Evolutionary conservation across 192 early-diverging fungal genomes (phyloP), one percentile per base, ranked within the genome.

Genomic region (Chytriomyces confervae): DNA sequence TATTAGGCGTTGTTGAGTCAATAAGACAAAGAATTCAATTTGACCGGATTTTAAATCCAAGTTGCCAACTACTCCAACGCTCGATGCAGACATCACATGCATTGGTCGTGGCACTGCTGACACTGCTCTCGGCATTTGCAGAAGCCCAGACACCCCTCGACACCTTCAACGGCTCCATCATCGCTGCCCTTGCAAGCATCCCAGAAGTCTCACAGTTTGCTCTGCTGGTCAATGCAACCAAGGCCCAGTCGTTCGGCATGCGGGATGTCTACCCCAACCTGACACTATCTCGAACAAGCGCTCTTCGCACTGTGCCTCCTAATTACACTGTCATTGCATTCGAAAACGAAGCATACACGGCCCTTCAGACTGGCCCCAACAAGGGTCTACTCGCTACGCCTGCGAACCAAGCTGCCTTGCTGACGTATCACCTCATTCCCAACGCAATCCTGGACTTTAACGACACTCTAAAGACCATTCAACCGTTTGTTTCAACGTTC

Each of bases 321-420:
- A 13, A n/a, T 3, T 57, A 57, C 71, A 72, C 71, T 11, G 27
- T 72, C 5, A 48, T 72, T 3, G 71, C 71, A 10, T 72, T 72
- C 71, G 24, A 48, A 50, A 50, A 72, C 71, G 53, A 45, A 0
- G 71, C 71, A 2, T 16, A 61, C 44, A 20, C 71, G 18, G 18
- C 71, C 20, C 51, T 61, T 23, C 11, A 13, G n/a, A 23, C 53
- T 16, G 53, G 48, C 36, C 46, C 16, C 11, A 29, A 16, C 53
- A 16, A 9, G 50, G 51, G 23, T 24, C 49, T 72, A 2, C 18
- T 50, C 3, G 23, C 20, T 6, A 61, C n/a, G 23, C 49, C 49
- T 16, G 71, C 8, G 51, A n/a, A 24, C 51, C n/a, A 48, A 5
- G 49, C 71, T 5, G 50, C 20, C 20, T 36, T 61, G 23, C 49